phyloP scores from a whole-genome alignment of 257 asterid species.

The Fraxinus anomala region DNA sequence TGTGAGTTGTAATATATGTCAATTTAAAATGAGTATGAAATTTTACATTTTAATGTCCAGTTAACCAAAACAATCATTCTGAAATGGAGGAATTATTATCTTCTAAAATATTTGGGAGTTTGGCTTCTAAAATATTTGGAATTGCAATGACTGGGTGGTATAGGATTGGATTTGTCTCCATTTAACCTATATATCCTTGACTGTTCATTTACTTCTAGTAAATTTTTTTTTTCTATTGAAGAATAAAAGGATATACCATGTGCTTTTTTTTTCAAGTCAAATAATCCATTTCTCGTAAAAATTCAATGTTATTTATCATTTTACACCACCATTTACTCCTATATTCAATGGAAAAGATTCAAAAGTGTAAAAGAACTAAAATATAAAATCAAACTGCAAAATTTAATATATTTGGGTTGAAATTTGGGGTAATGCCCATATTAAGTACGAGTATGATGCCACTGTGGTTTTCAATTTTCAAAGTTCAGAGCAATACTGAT shows the following conservation, averaged over 20 bases:
- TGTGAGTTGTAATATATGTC: neutral
- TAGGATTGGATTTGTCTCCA: neutral
- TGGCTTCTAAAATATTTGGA: neutral
- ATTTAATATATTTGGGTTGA: neutral
- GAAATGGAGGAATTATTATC: neutral
- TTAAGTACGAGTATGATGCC: neutral
- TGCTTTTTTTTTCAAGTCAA: neutral
- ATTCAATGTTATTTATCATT: neutral
- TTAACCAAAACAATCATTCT: neutral
- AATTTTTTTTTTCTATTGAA: neutral
- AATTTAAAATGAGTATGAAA: neutral
- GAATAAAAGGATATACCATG: neutral
- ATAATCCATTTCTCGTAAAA: neutral
- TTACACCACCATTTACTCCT: neutral
- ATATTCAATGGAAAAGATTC: neutral
- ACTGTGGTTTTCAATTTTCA: neutral
- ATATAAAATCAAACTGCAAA: neutral
- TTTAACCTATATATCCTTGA: neutral
- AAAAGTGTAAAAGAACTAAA: neutral
- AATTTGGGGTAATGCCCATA: neutral
- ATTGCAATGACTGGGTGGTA: neutral
- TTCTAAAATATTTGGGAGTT: neutral
- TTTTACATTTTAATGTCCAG: neutral
- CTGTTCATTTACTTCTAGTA: neutral
- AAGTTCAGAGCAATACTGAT: neutral